Evolutionary conservation across 257 asterid genomes (phyloP), one percentile per base, ranked within the genome.

Genomic region (Ophiorrhiza pumila): DNA sequence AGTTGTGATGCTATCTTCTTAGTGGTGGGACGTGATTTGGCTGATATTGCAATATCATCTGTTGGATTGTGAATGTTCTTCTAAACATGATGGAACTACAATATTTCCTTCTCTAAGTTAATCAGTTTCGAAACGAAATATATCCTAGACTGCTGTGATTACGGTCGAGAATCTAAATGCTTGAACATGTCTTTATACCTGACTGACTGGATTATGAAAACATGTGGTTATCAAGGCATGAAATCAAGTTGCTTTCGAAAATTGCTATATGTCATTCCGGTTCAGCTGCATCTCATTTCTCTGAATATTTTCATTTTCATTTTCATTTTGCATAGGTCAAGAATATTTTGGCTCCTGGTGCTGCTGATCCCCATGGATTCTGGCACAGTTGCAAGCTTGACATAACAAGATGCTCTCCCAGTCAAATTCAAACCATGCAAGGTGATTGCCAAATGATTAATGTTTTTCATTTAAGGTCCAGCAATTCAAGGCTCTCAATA

Each of bases 331-430:
- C 53, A 42, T 87, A 90, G 98, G 82, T 92, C 78, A 85, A 81
- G 86, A 92, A 92, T 68, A 83, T 80, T 72, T 71, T 92, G 80
- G 98, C 91, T 72, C 94, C 98, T 8, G 87, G 73, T 67, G 88
- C 57, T 56, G 92, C 96, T 77, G 98, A 90, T 83, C 94, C 93
- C 41, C 86, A 71, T 50, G 96, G 96, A 0, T n/a, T 61, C 37
- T 92, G 98, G 98, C 84, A 76, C 76, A 66, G 72, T 59, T 90
- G 98, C 88, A 86, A 85, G 77, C 64, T 83, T 13, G 89, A 90
- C 62, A 87, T 92, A 73, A 76, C 42, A 20, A 86, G 80, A 42
- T 92, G 96, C 80, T 84, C 96, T 1, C n/a, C 90, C 3, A 59
- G 5, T 41, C 94, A 88, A 79, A 91, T 90, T 71, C 74, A 76